A percentile compares a stretch with the other conserved stretches of the same genome.
Evolutionary conservation across 768 basidiomycete genomes (phyloP).

Genomic region (Gymnopilus dilepis): DNA sequence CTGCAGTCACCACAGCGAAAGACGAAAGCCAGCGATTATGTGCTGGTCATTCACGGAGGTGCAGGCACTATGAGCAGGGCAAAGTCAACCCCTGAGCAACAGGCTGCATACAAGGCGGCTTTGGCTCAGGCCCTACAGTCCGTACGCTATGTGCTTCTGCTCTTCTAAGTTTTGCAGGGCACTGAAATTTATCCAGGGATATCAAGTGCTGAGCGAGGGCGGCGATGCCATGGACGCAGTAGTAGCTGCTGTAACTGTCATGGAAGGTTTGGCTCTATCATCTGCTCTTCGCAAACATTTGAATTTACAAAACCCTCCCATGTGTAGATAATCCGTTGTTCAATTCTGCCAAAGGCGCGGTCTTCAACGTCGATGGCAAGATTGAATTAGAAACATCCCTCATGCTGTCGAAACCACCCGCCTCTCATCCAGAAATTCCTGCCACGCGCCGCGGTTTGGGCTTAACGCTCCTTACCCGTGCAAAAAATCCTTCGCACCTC

Average conservation of each 20-base stretch:
- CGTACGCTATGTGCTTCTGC: slow-evolving; percentile 29
- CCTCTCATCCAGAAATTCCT: slow-evolving; percentile 63
- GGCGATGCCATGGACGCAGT: slow-evolving; percentile 87
- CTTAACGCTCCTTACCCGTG: slow-evolving; percentile 66
- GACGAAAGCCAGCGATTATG: slow-evolving; percentile 28
- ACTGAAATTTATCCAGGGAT: slow-evolving; percentile 46
- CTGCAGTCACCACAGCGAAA: slow-evolving; percentile 9
- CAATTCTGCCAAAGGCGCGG: slow-evolving; percentile 81
- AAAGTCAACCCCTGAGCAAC: slow-evolving; percentile 63
- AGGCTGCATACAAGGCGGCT: slow-evolving; percentile 58
- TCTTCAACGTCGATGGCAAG: slow-evolving; percentile 85
- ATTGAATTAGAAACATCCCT: slow-evolving; percentile 84
- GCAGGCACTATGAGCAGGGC: slow-evolving; percentile 71
- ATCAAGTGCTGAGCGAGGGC: slow-evolving; percentile 63
- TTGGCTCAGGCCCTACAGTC: slow-evolving; percentile 60
- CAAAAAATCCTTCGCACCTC: slow-evolving; percentile 76
- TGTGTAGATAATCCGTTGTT: slow-evolving; percentile 73
- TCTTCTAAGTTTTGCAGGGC: neutral
- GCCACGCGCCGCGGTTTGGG: slow-evolving; percentile 65
- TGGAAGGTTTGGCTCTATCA: slow-evolving; percentile 64
- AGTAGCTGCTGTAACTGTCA: slow-evolving; percentile 69
- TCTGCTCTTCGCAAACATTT: neutral
- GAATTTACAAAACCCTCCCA: neutral
- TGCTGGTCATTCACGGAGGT: slow-evolving; percentile 81
- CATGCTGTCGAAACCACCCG: slow-evolving; percentile 81